A percentile compares a stretch with the other conserved stretches of the same genome.
These are phyloP conservation scores for Paramecium caudatum DNA, from an alignment of 73 alveolate genomes.

Conservation along the genomic window DNA sequence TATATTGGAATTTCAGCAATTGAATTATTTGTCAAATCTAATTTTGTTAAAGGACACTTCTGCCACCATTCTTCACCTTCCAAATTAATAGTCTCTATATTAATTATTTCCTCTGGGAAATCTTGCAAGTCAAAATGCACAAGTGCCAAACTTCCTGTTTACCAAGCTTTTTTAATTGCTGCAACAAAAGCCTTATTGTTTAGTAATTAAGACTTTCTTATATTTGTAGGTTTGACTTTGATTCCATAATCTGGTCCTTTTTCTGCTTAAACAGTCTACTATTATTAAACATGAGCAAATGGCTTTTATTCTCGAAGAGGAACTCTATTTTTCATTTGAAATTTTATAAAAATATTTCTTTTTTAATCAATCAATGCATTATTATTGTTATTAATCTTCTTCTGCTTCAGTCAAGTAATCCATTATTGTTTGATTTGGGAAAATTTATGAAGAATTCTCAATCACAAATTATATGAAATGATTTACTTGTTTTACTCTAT, in stretches of 20 bases:
- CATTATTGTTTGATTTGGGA: background rate
- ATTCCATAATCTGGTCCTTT: constrained; percentile 49
- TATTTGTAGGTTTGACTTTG: background rate
- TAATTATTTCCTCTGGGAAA: constrained; percentile 21
- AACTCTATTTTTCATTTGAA: constrained; percentile 20
- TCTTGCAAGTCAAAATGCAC: background rate
- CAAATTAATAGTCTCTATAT: constrained; percentile 25
- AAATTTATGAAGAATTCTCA: constrained; percentile 16
- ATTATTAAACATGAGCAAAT: constrained; percentile 31
- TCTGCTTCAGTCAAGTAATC: constrained; percentile 4
- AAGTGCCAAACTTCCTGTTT: constrained; percentile 2
- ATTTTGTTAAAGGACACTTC: constrained; percentile 49
- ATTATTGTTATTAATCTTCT: background rate
- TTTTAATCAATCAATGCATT: background rate
- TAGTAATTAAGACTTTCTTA: constrained; percentile 30
- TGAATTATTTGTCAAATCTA: constrained; percentile 37
- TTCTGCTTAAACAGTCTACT: background rate
- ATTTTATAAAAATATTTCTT: constrained; percentile 1
- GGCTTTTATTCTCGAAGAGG: constrained; percentile 32
- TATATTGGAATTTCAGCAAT: background rate
- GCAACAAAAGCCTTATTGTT: constrained; percentile 47
- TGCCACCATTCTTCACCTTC: constrained; percentile 69
- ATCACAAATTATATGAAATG: background rate
- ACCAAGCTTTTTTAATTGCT: constrained; percentile 46
- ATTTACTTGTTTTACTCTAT: constrained; percentile 2